Evolutionary conservation across 371 early-diverging fungal species (phyloP).

Genomic region (Haplosporangium sp.): DNA sequence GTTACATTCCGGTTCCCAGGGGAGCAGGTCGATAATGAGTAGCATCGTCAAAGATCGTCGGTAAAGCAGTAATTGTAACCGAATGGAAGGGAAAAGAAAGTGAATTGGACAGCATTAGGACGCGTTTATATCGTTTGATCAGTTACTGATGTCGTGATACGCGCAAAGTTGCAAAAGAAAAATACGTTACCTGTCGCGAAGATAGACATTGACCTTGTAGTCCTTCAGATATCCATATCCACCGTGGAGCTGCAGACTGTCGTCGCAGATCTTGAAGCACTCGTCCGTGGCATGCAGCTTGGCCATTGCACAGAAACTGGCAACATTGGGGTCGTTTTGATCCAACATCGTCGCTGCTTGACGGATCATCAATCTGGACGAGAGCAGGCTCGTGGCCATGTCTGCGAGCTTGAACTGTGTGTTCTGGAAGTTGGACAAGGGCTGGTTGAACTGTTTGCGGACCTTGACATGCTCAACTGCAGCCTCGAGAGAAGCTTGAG

Average conservation of each 20-base stretch:
- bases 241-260: conserved; percentile 64
- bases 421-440: conserved; percentile 61
- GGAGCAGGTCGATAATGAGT: no score
- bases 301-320: conserved; percentile 61
- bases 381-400: conserved; percentile 63
- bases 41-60: no score
- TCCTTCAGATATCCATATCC: conserved; percentile 75
- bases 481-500: conserved; percentile 65
- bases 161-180: no score
- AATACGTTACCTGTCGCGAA: no score
- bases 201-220: conserved; percentile 70
- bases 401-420: conserved; percentile 73
- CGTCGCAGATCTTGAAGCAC: conserved; percentile 64
- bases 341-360: conserved; percentile 69
- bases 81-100: no score
- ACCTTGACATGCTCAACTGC: conserved; percentile 65
- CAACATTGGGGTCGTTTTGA: conserved; percentile 47
- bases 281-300: conserved; percentile 68
- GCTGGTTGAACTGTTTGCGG: conserved; percentile 68
- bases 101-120: no score
- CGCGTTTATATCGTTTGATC: no score
- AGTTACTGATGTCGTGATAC: no score
- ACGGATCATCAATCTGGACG: conserved; percentile 67
- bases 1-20: no score
- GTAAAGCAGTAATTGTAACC: no score